Base-by-base conservation (phyloP, 2,329 filamentous ascomycete genomes). In the Neonectria coccinea region DNA sequence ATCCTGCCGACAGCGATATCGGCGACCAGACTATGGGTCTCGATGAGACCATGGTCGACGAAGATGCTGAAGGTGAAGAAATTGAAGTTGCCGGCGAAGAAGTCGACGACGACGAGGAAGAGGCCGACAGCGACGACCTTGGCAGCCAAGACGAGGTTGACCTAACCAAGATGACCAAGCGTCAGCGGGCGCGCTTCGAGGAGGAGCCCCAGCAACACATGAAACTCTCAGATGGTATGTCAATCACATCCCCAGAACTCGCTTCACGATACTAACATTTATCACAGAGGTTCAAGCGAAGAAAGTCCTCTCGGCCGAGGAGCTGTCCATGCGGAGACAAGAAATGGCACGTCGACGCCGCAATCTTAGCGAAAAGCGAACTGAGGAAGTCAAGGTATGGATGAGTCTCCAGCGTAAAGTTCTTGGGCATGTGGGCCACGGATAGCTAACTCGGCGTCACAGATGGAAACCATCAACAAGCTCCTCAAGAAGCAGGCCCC, bases 391-490 rank as follows among this genome's bases (percentile, higher is more conserved):
- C 76, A 89, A 88, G 83, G 86, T 85, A 80, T 59, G 78, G 16
- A 47, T 16, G 14, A 12, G 3, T 9, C 31, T 33, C 44, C 25
- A 39, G 18, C 20, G 22, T 4, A 1, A 47, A 1, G 42, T 20
- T 50, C 4, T 50, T 71, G 57, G 72, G 60, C 18, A 33, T 20
- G 10, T 42, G 4, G 25, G 3, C 3, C 20, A 22, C 27, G 41
- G 25, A 4, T 29, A 12, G 18, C 59, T 66, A 50, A 72, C 56
- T 44, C n/a, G 18, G 5, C 7, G 22, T 29, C 55, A 20, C 70
- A 94, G 92, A 92, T 93, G 87, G 92, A 95, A 83, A 96, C 92
- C 0, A 95, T 96, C 85, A 94, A 96, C 83, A 94, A 94, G 74
- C 88, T 96, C 2, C 88, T 96, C 56, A 94, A 94, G 79, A 94